Evolutionary conservation across 345 rosid species (phyloP).

Genomic region (Melastoma malabathricum): DNA sequence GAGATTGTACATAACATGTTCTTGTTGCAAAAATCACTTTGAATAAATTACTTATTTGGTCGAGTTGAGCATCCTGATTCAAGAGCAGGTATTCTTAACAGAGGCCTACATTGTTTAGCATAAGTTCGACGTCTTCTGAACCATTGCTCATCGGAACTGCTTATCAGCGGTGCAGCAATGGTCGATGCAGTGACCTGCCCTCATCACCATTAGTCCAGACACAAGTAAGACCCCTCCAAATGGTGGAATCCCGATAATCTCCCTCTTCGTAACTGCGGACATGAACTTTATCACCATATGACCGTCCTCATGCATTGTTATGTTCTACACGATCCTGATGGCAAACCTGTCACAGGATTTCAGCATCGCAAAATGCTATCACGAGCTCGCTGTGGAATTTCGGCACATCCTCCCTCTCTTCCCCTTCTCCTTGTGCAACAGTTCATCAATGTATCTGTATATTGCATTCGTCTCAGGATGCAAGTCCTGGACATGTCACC

Average conservation of each 20-base stretch:
- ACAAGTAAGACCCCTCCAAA: slow-evolving; percentile 63
- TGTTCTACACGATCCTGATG: slow-evolving; percentile 56
- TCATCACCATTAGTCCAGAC: slow-evolving; percentile 57
- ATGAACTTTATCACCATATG: slow-evolving; percentile 58
- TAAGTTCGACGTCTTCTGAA: no score
- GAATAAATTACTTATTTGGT: no score
- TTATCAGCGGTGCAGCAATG: not conserved
- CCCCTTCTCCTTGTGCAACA: slow-evolving; percentile 80
- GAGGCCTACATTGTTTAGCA: no score
- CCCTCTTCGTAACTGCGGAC: slow-evolving; percentile 43
- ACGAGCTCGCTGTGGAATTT: slow-evolving; percentile 79
- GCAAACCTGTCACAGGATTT: slow-evolving; percentile 30
- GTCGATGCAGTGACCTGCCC: not conserved
- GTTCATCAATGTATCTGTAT: no score
- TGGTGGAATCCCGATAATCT: slow-evolving; percentile 66
- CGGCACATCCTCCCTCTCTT: slow-evolving; percentile 67
- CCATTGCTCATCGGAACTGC: no score
- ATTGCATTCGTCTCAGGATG: no score
- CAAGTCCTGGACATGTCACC: no score
- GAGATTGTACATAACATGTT: no score
- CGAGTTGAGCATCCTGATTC: no score
- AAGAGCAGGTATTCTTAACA: no score
- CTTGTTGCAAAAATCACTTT: no score
- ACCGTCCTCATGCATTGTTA: slow-evolving; percentile 76
- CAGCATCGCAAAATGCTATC: slow-evolving; percentile 50